These are phyloP conservation scores for Senna tora DNA, from an alignment of 306 rosid genomes.

Conservation along the genomic window DNA sequence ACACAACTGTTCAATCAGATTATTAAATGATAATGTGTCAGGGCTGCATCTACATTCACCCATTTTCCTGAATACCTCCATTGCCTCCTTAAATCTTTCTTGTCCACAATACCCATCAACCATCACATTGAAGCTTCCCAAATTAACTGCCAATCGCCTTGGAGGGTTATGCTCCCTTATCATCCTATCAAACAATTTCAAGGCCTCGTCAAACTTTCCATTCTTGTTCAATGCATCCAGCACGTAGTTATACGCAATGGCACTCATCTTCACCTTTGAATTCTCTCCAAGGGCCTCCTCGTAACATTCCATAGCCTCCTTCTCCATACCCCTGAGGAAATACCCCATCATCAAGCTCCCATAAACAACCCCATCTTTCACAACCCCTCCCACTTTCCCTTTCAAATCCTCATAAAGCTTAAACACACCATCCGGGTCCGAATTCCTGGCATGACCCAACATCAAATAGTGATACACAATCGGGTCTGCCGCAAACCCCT, in stretches of 20 bases:
- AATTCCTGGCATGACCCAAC: constrained; percentile 69
- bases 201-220: constrained; percentile 74
- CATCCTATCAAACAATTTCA: constrained; percentile 78
- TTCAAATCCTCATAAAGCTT: constrained; percentile 70
- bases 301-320: constrained; percentile 82
- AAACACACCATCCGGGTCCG: constrained; percentile 66
- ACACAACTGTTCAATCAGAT: constrained; percentile 87
- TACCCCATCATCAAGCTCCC: constrained; percentile 92
- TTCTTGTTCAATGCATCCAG: constrained; percentile 83
- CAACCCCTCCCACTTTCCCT: constrained; percentile 61
- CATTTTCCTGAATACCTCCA: constrained; percentile 79
- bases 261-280: constrained; percentile 76
- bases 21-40: constrained; percentile 77
- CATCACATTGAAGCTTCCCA: constrained; percentile 95
- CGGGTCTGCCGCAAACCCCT: constrained; percentile 72
- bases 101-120: constrained; percentile 74
- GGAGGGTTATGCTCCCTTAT: constrained; percentile 69
- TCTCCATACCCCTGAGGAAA: constrained; percentile 81
- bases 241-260: constrained; percentile 70
- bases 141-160: constrained; percentile 56
- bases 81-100: constrained; percentile 74
- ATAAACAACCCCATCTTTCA: constrained; percentile 77
- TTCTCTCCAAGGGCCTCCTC: constrained; percentile 64
- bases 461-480: constrained; percentile 76
- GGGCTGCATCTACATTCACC: constrained; percentile 81